These are phyloP conservation scores for Cubamyces sp. DNA, from an alignment of 768 basidiomycete genomes.

Conservation along the genomic window DNA sequence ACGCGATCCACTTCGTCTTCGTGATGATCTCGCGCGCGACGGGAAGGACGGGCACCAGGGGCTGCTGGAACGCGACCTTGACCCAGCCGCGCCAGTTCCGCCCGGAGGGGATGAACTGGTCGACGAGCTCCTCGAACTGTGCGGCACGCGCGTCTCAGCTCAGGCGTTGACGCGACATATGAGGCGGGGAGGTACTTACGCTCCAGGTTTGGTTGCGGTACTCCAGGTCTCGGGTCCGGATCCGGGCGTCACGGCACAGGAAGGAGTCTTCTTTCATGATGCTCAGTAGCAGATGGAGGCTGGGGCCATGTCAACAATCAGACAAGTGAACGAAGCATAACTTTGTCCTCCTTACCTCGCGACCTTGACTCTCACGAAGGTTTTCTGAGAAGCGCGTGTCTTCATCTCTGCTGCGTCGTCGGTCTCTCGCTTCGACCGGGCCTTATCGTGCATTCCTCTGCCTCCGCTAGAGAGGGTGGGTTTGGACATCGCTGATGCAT, in stretches of 20 bases:
- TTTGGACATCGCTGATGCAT: slow-evolving; percentile 35
- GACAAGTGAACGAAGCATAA: slow-evolving; percentile 27
- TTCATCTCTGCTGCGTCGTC: slow-evolving; percentile 83
- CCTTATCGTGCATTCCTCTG: slow-evolving; percentile 15
- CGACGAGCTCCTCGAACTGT: slow-evolving; percentile 79
- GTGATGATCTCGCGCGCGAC: slow-evolving; percentile 78
- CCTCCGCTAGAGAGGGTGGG: slow-evolving; percentile 13
- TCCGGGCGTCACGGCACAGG: slow-evolving; percentile 76
- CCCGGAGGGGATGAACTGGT: slow-evolving; percentile 79
- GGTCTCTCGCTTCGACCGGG: slow-evolving; percentile 14
- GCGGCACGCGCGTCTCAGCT: slow-evolving; percentile 7
- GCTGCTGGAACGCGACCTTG: slow-evolving; percentile 82
- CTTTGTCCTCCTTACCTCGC: slow-evolving; percentile 51
- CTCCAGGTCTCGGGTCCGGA: slow-evolving; percentile 78
- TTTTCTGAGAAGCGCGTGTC: slow-evolving; percentile 78
- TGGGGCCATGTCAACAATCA: slow-evolving; percentile 33
- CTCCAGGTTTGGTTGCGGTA: slow-evolving; percentile 85
- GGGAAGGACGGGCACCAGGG: slow-evolving; percentile 74
- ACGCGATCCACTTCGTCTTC: slow-evolving; percentile 72
- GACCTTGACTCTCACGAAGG: slow-evolving; percentile 78
- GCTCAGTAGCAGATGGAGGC: slow-evolving; percentile 73
- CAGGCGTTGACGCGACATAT: not conserved
- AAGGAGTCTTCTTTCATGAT: slow-evolving; percentile 86
- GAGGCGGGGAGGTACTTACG: slow-evolving; percentile 47
- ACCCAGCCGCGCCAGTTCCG: slow-evolving; percentile 83